Evolutionary conservation across 805 yeast species (phyloP).

Genomic region (Zygoascus flipseniorum): DNA sequence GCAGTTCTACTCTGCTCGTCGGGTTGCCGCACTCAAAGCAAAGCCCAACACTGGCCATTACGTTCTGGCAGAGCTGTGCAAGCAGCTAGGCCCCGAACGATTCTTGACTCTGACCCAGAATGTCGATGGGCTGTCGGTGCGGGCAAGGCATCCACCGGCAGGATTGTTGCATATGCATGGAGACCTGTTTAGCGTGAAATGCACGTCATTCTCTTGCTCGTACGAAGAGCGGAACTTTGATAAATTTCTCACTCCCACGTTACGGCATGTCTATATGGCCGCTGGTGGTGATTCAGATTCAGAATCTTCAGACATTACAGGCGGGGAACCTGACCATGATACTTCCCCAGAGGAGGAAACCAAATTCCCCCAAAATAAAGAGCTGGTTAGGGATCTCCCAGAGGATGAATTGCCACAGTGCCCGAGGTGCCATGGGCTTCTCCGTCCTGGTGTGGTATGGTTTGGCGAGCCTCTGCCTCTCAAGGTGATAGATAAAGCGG

Average conservation of each 20-base stretch:
- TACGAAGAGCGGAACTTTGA: conserved; percentile 40
- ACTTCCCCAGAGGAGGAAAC: neutral
- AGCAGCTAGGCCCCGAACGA: conserved; percentile 28
- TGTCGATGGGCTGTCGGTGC: conserved; percentile 63
- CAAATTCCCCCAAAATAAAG: neutral
- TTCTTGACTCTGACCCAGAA: conserved; percentile 74
- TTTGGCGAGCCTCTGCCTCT: conserved; percentile 84
- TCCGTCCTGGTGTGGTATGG: conserved; percentile 92
- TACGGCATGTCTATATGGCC: neutral
- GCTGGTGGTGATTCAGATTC: neutral
- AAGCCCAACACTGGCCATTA: conserved; percentile 67
- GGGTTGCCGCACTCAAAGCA: conserved; percentile 57
- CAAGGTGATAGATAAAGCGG: conserved; percentile 53
- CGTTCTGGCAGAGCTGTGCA: conserved; percentile 57
- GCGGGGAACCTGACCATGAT: no score
- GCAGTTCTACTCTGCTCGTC: conserved; percentile 73
- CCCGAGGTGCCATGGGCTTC: conserved; percentile 60
- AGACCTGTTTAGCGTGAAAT: conserved; percentile 57
- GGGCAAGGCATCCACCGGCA: conserved; percentile 52
- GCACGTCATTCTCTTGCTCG: conserved; percentile 70
- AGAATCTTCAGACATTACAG: neutral
- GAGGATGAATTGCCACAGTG: conserved; percentile 60
- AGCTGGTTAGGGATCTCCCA: conserved; percentile 28
- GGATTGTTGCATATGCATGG: conserved; percentile 73
- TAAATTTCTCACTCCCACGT: conserved; percentile 41